Base-by-base conservation (phyloP, 345 rosid species). In the Geranium brycei region DNA sequence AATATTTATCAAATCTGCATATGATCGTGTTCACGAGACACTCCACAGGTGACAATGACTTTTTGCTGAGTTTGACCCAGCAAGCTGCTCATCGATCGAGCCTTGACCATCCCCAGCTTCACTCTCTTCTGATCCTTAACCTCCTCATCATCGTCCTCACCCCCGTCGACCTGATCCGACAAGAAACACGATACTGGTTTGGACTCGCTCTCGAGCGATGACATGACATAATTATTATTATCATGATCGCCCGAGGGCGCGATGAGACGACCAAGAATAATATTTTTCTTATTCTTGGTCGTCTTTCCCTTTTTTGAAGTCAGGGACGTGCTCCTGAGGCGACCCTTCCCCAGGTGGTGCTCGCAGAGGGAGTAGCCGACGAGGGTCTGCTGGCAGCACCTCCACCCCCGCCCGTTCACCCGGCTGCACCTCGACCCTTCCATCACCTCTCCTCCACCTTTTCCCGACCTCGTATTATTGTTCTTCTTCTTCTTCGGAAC, bases 391-490 rank as follows among this genome's bases (percentile, higher is more conserved):
- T 90, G 97, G 63, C 91, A 82, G 58, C 99, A 93, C 68, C 99
- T 81, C 99, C 99, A 90, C 59, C 99, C 99, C 72, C 96, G 78
- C 32, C 99, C 99, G 31, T 93, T 93, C 15, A 88, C 96, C 1
- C 99, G 87, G 73, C 96, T 93, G 80, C 97, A 93, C 72, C 97
- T 60, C 31, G 99, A 90, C 28, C 95, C 99, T 69, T 82, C 91
- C 87, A 85, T 75, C 4, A 69, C 83, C 81, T 56, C 81, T 85
- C 81, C 75, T 87, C 73, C 79, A 62, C 40, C 23, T 71, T 16
- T 31, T 64, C 7, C 47, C 68, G 71, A 72, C 57, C n/a, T 68
- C 71, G 16, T 23, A 23, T 23, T 23, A 1, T 23, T 23, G 1
- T 23, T 23, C 1, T 23, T 23, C 28, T 23, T 23, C 28, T 1